Evolutionary conservation across 1,284 basidiomycete species (phyloP).

Genomic region (Caloboletus firmus): DNA sequence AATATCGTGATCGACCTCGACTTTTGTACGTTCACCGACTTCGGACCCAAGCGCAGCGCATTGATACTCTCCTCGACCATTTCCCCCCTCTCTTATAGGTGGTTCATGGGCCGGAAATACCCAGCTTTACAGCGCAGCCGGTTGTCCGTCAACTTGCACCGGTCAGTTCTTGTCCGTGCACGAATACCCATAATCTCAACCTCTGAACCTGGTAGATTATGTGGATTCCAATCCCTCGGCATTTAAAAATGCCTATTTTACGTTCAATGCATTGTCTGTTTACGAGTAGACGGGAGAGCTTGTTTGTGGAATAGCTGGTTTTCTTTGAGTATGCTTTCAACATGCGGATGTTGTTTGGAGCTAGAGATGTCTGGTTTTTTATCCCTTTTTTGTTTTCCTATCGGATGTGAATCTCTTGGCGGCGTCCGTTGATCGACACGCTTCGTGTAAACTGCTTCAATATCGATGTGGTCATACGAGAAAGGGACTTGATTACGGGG

Average conservation of each 20-base stretch:
- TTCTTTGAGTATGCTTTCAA: neutral
- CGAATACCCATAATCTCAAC: neutral
- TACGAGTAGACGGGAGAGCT: constrained; percentile 12
- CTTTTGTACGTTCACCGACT: constrained; percentile 19
- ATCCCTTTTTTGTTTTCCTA: neutral
- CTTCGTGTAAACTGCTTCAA: neutral
- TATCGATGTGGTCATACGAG: neutral
- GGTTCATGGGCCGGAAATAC: constrained; percentile 43
- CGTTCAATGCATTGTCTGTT: constrained; percentile 21
- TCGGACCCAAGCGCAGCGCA: neutral
- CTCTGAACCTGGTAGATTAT: constrained; percentile 7
- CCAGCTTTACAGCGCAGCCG: constrained; percentile 26
- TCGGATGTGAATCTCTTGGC: neutral
- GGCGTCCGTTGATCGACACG: neutral
- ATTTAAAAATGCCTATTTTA: constrained; percentile 24
- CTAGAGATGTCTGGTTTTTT: neutral
- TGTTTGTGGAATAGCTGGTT: neutral
- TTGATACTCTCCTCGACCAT: neutral
- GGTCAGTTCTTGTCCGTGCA: constrained; percentile 25
- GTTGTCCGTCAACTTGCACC: constrained; percentile 37
- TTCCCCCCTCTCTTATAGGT: constrained; percentile 21
- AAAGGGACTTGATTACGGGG: neutral
- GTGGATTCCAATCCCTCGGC: constrained; percentile 16
- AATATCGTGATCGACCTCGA: constrained; percentile 27
- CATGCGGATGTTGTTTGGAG: neutral